phyloP scores from a whole-genome alignment of 2,329 filamentous ascomycete species.

The Penicillium sp. region DNA sequence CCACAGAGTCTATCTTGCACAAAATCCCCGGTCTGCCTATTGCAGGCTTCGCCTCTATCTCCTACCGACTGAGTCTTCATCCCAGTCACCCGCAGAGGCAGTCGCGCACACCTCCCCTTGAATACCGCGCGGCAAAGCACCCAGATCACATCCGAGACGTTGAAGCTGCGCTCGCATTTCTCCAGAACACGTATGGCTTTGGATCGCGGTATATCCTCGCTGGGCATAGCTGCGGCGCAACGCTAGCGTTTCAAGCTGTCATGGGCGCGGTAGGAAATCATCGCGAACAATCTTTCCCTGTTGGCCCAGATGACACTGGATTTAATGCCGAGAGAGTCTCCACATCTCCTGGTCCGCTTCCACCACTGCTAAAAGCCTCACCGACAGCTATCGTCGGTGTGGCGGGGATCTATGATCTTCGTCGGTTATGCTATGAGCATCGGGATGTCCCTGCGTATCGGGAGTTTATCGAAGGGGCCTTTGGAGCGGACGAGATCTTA shows the following conservation, averaged over 20 bases:
- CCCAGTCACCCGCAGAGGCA: constrained; percentile 37
- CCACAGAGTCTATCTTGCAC: constrained; percentile 32
- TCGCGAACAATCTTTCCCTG: constrained; percentile 9
- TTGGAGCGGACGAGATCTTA: constrained; percentile 34
- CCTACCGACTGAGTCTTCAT: constrained; percentile 44
- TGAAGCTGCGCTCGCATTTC: constrained; percentile 34
- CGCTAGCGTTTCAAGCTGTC: constrained; percentile 42
- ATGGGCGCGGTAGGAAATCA: constrained; percentile 28
- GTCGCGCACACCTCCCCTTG: constrained; percentile 20
- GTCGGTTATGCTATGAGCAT: constrained; percentile 32
- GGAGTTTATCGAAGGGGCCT: constrained; percentile 40
- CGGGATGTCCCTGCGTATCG: constrained; percentile 33
- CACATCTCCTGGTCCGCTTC: constrained; percentile 12
- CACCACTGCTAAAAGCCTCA: constrained; percentile 14
- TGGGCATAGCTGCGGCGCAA: constrained; percentile 46
- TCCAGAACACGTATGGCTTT: constrained; percentile 39
- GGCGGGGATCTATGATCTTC: constrained; percentile 44
- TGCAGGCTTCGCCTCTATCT: constrained; percentile 41
- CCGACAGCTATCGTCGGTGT: constrained; percentile 40
- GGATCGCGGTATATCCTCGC: constrained; percentile 40
- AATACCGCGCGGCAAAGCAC: constrained; percentile 37
- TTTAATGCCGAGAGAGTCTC: constrained; percentile 4
- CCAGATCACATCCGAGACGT: constrained; percentile 45
- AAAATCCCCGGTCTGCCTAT: constrained; percentile 26
- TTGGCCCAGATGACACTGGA: constrained; percentile 5